Percentiles rank a stretch among this genome's conserved stretches.
Conservation (phyloP, 306 rosid genomes). For the Senna siamea region DNA sequence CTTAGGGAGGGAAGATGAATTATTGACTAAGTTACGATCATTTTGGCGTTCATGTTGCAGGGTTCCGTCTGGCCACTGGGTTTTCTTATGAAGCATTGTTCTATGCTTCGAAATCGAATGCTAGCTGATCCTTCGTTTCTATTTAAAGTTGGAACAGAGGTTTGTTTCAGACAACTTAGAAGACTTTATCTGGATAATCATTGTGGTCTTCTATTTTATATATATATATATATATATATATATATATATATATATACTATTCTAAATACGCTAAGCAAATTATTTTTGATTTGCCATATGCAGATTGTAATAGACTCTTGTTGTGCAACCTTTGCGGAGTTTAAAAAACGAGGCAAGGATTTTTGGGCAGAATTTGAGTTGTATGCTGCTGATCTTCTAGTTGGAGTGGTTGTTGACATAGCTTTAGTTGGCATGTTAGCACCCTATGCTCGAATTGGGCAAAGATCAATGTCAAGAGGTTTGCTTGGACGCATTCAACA, state of each 20-base stretch:
- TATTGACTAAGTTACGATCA: not conserved
- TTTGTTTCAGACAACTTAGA: conserved; percentile 40
- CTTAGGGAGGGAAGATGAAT: not conserved
- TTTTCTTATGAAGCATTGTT: conserved; percentile 70
- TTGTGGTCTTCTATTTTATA: not conserved
- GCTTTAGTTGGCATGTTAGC: conserved; percentile 91
- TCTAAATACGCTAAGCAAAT: not conserved
- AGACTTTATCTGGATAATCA: not conserved
- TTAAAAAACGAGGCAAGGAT: conserved; percentile 87
- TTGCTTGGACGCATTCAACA: conserved; percentile 76
- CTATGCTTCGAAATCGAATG: conserved; percentile 88
- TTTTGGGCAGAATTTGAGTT: conserved; percentile 93
- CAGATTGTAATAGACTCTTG: conserved; percentile 91
- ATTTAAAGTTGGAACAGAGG: conserved; percentile 93
- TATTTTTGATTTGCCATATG: conserved; percentile 39
- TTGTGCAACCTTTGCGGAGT: conserved; percentile 96
- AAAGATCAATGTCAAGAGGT: conserved; percentile 67
- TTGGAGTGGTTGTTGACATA: conserved; percentile 84
- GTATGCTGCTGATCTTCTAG: conserved; percentile 90
- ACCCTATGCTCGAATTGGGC: conserved; percentile 88
- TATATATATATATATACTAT: too few species aligned
- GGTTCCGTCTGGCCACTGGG: conserved; percentile 70
- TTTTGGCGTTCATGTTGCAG: conserved; percentile 49
- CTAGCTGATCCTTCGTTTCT: conserved; percentile 92
- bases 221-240: too few species aligned